phyloP scores from a whole-genome alignment of 768 basidiomycete genomes.

The Neoboletus brunneissimus region DNA sequence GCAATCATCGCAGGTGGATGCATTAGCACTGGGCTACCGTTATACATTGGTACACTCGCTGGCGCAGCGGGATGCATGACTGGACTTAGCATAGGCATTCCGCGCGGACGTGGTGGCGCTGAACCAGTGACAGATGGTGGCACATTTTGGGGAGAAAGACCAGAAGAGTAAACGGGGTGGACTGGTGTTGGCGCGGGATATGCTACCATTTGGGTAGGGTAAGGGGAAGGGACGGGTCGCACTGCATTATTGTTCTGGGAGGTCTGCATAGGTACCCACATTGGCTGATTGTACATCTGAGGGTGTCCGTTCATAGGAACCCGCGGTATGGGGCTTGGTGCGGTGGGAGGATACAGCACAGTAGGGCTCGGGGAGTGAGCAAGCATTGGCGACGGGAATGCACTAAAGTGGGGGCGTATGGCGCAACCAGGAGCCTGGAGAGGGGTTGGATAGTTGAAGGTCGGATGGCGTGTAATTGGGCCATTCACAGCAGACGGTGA shows the following conservation, averaged over 20 bases:
- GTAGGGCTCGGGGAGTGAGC: slow-evolving; percentile 67
- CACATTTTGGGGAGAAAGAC: slow-evolving; percentile 41
- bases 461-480: slow-evolving; percentile 26
- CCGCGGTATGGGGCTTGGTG: slow-evolving; percentile 63
- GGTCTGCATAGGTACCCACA: slow-evolving; percentile 60
- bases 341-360: slow-evolving; percentile 63
- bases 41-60: slow-evolving; percentile 51
- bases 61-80: slow-evolving; percentile 58
- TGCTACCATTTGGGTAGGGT: slow-evolving; percentile 60
- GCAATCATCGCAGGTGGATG: slow-evolving; percentile 44
- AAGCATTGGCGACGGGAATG: slow-evolving; percentile 69
- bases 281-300: slow-evolving; percentile 55
- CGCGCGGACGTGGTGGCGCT: slow-evolving; percentile 44
- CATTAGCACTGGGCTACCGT: slow-evolving; percentile 66
- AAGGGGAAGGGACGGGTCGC: slow-evolving; percentile 57
- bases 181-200: slow-evolving; percentile 55
- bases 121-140: slow-evolving; percentile 28
- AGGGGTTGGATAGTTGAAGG: slow-evolving; percentile 35
- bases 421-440: slow-evolving; percentile 43
- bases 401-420: slow-evolving; percentile 54
- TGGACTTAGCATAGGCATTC: slow-evolving; percentile 68
- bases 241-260: slow-evolving; percentile 52
- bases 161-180: slow-evolving; percentile 46
- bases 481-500: slow-evolving; percentile 47
- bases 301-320: slow-evolving; percentile 63